These are phyloP conservation scores for Neckera pumila DNA, from an alignment of 225 moss, liverwort and hornwort genomes.

Conservation along the genomic window DNA sequence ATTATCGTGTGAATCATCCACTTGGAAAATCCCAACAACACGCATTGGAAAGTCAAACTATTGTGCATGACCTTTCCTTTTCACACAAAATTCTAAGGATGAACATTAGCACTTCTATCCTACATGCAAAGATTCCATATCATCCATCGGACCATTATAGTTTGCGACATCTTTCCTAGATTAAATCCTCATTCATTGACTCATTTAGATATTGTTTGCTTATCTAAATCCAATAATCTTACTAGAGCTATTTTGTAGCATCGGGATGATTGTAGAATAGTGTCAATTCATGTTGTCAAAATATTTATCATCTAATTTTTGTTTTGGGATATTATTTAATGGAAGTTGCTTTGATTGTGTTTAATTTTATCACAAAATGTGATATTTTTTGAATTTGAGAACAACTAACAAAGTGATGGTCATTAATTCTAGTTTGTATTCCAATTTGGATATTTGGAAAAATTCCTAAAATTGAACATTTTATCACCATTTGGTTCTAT, in stretches of 20 bases:
- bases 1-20: too few relatives aligned
- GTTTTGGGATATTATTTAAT: background rate
- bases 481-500: background rate
- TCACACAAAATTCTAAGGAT: too few relatives aligned
- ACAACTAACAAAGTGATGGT: too few relatives aligned
- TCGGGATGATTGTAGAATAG: background rate
- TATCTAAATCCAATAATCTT: background rate
- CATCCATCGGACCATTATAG: too few relatives aligned
- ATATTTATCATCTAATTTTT: background rate
- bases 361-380: background rate
- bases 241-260: background rate
- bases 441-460: background rate
- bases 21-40: too few relatives aligned
- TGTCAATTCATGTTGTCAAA: background rate
- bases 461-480: background rate
- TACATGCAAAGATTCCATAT: too few relatives aligned
- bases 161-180: too few relatives aligned
- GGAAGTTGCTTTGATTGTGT: background rate
- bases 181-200: too few relatives aligned
- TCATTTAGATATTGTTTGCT: background rate
- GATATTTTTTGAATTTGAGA: background rate
- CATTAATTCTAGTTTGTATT: background rate
- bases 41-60: too few relatives aligned
- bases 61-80: too few relatives aligned
- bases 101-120: too few relatives aligned